Conservation (phyloP, 208 protist species). For the Porcisia deanei region DNA sequence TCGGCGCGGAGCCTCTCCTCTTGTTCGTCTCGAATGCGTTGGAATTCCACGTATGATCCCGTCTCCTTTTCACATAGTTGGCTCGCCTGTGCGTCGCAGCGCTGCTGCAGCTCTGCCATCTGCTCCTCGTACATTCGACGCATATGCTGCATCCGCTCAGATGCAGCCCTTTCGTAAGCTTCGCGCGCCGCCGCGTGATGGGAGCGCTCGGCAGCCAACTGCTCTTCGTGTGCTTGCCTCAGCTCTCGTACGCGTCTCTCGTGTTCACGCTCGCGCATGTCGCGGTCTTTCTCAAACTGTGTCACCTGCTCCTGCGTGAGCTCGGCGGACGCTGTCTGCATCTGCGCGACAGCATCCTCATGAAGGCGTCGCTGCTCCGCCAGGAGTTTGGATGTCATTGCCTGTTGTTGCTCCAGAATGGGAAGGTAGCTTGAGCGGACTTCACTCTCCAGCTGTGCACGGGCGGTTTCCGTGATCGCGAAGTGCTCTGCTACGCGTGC, state of each 20-base stretch:
- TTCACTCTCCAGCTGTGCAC: constrained; percentile 13
- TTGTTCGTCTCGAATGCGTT: constrained; percentile 13
- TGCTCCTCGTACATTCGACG: constrained; percentile 5
- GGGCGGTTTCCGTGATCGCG: constrained; percentile 4
- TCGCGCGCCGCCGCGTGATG: constrained; percentile 7
- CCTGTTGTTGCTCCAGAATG: constrained; percentile 16
- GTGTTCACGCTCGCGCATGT: constrained; percentile 7
- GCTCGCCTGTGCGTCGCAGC: constrained; percentile 26
- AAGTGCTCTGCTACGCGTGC: neutral
- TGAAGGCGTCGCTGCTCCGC: constrained; percentile 19
- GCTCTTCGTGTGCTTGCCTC: constrained; percentile 3
- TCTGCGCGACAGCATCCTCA: constrained; percentile 6
- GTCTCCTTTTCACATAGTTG: constrained; percentile 18
- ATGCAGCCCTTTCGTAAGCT: neutral
- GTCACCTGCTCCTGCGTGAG: neutral
- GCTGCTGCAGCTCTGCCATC: constrained; percentile 17
- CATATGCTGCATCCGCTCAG: neutral
- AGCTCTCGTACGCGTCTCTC: constrained; percentile 5
- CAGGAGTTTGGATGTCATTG: constrained; percentile 2
- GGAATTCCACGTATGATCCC: constrained; percentile 1
- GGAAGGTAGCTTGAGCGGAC: constrained; percentile 13
- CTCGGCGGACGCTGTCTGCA: constrained; percentile 1
- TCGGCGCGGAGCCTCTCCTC: constrained; percentile 22
- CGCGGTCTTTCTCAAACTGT: neutral
- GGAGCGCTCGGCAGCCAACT: constrained; percentile 10